Evolutionary conservation across 23 red algal species (phyloP), one percentile per base, ranked within the genome.

Genomic region (Chondrus crispus): DNA sequence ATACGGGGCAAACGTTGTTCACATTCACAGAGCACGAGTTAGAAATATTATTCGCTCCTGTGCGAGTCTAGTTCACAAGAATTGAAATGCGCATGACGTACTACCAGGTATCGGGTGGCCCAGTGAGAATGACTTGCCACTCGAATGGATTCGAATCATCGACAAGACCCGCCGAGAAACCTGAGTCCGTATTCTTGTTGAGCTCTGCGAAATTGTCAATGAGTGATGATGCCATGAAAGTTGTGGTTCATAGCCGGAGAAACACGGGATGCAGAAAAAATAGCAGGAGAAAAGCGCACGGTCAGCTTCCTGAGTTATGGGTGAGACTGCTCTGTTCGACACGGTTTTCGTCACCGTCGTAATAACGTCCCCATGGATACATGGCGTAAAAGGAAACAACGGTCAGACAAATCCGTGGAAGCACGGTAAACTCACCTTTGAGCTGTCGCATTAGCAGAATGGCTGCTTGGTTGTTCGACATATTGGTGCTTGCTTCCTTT

Each of bases 101-200:
- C 95, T 96, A 99, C 69, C 78, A 85, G 26, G 97, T 96, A 50
- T 96, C 95, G 24, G 94, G 91, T 7, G 97, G 97, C 36, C 97
- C 97, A 38, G 73, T 91, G 16, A 99, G 62, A 81, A 95, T 99
- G 57, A 99, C 88, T 71, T 95, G 90, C 97, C 97, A 99, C 28
- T 95, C 93, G 89, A 99, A 99, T 46, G 93, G 94, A 63, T 99
- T 95, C 22, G 82, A 85, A n/a, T 99, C 97, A 35, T 95, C 94
- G 16, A 96, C 94, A 18, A 99, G 94, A 33, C 97, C 97, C 9
- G 97, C 97, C 26, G 93, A 96, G 89, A 99, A 99, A 4, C 94
- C 94, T 32, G 87, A 93, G 40, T 92, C 94, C 40, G 87, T 84
- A 68, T 94, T 94, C 90, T 96, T 99, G 74, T 99, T 96, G 9